These are phyloP conservation scores for Tetrahymena thermophila DNA, from an alignment of 73 alveolate species.

Conservation along the genomic window DNA sequence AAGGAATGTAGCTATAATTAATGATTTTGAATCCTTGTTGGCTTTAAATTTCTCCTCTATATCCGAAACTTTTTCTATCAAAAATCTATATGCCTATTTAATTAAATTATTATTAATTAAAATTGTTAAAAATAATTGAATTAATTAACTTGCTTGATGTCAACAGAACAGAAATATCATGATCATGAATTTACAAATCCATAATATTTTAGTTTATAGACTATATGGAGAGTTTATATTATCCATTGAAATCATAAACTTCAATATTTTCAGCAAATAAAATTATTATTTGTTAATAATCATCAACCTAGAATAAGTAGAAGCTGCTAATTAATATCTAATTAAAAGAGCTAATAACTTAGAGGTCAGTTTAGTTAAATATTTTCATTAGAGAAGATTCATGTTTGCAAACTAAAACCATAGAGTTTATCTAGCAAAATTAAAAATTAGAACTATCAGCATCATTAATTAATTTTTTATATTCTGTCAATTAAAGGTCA, in stretches of 20 bases:
- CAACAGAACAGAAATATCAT: not conserved
- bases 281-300: not conserved
- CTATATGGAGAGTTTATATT: not conserved
- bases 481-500: not conserved
- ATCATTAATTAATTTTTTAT: not conserved
- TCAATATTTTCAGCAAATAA: not conserved
- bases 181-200: not conserved
- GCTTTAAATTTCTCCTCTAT: not conserved
- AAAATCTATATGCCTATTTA: not conserved
- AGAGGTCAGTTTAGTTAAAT: not conserved
- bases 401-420: not conserved
- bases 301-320: not conserved
- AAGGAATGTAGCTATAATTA: not conserved
- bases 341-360: not conserved
- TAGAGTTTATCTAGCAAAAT: not conserved
- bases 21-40: not conserved
- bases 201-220: not conserved
- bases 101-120: not conserved
- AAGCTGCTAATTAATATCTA: too few relatives aligned
- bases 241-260: not conserved
- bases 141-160: not conserved
- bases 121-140: not conserved
- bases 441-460: not conserved
- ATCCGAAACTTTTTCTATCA: not conserved
- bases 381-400: not conserved